phyloP scores from a whole-genome alignment of 1,284 basidiomycete species.

The Meripilus lineatus region DNA sequence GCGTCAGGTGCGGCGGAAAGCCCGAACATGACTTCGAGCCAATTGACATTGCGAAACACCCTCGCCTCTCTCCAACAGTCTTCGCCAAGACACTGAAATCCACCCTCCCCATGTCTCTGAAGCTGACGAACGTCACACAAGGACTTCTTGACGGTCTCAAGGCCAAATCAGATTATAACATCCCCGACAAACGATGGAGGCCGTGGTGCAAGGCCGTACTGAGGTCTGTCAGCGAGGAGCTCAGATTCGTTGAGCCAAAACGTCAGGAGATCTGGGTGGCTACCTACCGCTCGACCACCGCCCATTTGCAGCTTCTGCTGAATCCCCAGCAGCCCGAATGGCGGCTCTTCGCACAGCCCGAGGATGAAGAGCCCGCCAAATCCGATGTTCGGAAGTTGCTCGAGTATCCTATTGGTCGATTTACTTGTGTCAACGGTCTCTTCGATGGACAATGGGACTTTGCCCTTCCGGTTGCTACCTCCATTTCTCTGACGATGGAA shows the following conservation, averaged over 20 bases:
- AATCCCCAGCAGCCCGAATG: constrained; percentile 80
- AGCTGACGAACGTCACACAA: constrained; percentile 49
- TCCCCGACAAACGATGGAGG: constrained; percentile 53
- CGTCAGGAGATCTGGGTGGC: constrained; percentile 87
- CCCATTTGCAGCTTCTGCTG: constrained; percentile 73
- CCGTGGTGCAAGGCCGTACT: constrained; percentile 70
- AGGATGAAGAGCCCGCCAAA: constrained; percentile 69
- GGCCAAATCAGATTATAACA: constrained; percentile 35
- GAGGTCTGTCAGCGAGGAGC: constrained; percentile 55
- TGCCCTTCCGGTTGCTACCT: constrained; percentile 62
- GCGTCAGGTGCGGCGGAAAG: constrained; percentile 83
- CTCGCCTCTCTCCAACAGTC: constrained; percentile 60
- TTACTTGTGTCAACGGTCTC: constrained; percentile 54
- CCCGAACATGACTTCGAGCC: constrained; percentile 77
- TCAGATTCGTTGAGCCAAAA: constrained; percentile 83
- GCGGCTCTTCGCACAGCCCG: constrained; percentile 75
- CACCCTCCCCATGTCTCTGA: constrained; percentile 83
- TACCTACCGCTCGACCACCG: constrained; percentile 70
- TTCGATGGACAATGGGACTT: constrained; percentile 80
- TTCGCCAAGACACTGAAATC: constrained; percentile 79
- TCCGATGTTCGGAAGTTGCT: constrained; percentile 75
- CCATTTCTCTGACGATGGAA: constrained; percentile 56
- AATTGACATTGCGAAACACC: constrained; percentile 44
- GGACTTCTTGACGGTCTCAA: constrained; percentile 52
- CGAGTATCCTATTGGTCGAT: constrained; percentile 73